Conservation (phyloP, 768 basidiomycete species). For the Hortiboletus flavorubellus region DNA sequence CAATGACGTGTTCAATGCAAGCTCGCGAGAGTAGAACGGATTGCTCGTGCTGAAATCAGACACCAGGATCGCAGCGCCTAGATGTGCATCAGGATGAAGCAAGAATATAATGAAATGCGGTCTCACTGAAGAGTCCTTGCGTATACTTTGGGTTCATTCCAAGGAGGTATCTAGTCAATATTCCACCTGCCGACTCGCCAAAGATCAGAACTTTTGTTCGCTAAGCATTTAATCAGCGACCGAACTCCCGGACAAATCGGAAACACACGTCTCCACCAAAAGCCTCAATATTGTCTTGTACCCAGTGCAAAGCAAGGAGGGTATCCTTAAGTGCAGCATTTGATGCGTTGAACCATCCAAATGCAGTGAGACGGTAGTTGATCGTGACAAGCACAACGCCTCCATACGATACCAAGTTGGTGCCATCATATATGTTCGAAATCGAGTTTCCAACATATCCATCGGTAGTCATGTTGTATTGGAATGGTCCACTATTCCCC, state of each 20-base stretch:
- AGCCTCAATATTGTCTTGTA: slow-evolving; percentile 32
- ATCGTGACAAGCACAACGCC: slow-evolving; percentile 25
- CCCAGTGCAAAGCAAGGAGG: slow-evolving; percentile 35
- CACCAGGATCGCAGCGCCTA: slow-evolving; percentile 15
- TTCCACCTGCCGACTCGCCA: slow-evolving; percentile 22
- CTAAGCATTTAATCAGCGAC: background rate
- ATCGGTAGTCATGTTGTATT: slow-evolving; percentile 18
- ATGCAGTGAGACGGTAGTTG: slow-evolving; percentile 19
- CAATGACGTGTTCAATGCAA: slow-evolving; percentile 13
- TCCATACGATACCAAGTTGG: slow-evolving; percentile 24
- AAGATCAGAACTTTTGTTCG: slow-evolving; percentile 16
- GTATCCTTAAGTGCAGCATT: slow-evolving; percentile 31
- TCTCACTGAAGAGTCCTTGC: slow-evolving; percentile 18
- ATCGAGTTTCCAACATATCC: slow-evolving; percentile 20
- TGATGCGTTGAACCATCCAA: slow-evolving; percentile 26
- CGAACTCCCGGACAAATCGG: background rate
- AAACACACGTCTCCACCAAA: slow-evolving; percentile 37
- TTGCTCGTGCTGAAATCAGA: slow-evolving; percentile 13
- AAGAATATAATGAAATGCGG: background rate
- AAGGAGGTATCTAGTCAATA: slow-evolving; percentile 16
- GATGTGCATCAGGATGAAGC: background rate
- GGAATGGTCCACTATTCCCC: slow-evolving; percentile 18
- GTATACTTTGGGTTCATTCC: slow-evolving; percentile 17
- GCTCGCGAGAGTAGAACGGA: slow-evolving; percentile 15
- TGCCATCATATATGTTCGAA: slow-evolving; percentile 22